phyloP scores from a whole-genome alignment of 805 yeast genomes.

The Pichia gijzeniarum region DNA sequence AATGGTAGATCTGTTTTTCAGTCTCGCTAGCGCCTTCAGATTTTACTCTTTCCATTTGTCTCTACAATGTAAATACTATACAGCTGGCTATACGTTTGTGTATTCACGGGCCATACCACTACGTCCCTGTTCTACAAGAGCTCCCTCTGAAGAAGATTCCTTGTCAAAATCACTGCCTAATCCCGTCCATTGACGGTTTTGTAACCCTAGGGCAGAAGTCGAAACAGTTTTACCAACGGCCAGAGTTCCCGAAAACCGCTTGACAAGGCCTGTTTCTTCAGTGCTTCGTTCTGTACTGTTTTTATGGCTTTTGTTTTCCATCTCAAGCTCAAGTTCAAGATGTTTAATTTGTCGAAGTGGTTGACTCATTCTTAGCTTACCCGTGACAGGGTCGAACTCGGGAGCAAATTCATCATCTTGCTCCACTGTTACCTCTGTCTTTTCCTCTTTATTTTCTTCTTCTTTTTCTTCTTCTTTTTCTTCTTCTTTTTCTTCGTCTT shows the following conservation, averaged over 20 bases:
- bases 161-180: slow-evolving; percentile 72
- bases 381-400: slow-evolving; percentile 84
- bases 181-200: slow-evolving; percentile 77
- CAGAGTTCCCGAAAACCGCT: slow-evolving; percentile 51
- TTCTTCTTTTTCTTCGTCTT: slow-evolving; percentile 31
- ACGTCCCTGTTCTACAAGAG: slow-evolving; percentile 74
- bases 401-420: slow-evolving; percentile 57
- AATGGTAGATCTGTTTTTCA: too few species aligned
- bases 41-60: too few species aligned
- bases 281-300: slow-evolving; percentile 15
- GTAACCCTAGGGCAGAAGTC: slow-evolving; percentile 76
- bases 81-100: slow-evolving; percentile 24
- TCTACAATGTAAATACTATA: not conserved
- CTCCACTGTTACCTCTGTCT: too few species aligned
- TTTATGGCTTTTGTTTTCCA: slow-evolving; percentile 22
- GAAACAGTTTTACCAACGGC: slow-evolving; percentile 75
- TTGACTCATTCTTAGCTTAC: slow-evolving; percentile 60
- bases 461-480: slow-evolving; percentile 27
- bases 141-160: slow-evolving; percentile 50
- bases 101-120: slow-evolving; percentile 91
- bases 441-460: slow-evolving; percentile 15
- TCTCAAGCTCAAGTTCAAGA: slow-evolving; percentile 48
- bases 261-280: slow-evolving; percentile 38
- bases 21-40: too few species aligned
- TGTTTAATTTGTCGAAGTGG: slow-evolving; percentile 70